Evolutionary conservation across 306 rosid species (phyloP), one percentile per base, ranked within the genome.

Genomic region (Rosa chinensis): DNA sequence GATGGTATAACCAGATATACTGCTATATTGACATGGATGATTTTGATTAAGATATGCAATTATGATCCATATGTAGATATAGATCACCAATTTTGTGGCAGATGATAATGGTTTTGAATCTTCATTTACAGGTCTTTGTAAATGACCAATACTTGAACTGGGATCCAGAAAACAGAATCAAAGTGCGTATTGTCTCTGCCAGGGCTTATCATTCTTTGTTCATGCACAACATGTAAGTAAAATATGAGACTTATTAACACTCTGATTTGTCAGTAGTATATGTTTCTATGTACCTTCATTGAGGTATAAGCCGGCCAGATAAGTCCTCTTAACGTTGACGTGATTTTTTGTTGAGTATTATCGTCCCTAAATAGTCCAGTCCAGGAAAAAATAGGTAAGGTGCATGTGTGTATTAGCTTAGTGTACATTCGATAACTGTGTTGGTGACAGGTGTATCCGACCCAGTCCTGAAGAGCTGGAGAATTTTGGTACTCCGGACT

Each of bases 151-250:
- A 89, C 79, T 70, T 94, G 88, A 94, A 94, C 52, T 94, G 98
- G 98, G 97, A 94, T 81, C 87, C 85, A 13, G 87, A 92, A 81
- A 86, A 94, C 87, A 86, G 78, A 79, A 84, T 94, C 89, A 94
- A 92, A 90, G 98, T 94, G 40, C 66, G 97, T 28, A 92, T 94
- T 40, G 97, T 94, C 0, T 85, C 98, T 4, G 98, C 97, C 14
- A 88, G 97, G 70, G 98, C 98, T 72, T 94, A 94, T 79, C 98
- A 94, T 87, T 92, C 98, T 43, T 79, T 94, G 82, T 94, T 92
- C 78, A 94, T 94, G 98, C 91, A 92, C 89, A 92, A 94, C 97
- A 94, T 90, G 98, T 93, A 88, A 90, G 97, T 86, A 68, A 37
- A 67, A 48, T 25, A 69, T n/a, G 39, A 9, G 10, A 20, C 35